Base-by-base conservation (phyloP, 2,329 filamentous ascomycete species). In the Diaporthe ilicicola region DNA sequence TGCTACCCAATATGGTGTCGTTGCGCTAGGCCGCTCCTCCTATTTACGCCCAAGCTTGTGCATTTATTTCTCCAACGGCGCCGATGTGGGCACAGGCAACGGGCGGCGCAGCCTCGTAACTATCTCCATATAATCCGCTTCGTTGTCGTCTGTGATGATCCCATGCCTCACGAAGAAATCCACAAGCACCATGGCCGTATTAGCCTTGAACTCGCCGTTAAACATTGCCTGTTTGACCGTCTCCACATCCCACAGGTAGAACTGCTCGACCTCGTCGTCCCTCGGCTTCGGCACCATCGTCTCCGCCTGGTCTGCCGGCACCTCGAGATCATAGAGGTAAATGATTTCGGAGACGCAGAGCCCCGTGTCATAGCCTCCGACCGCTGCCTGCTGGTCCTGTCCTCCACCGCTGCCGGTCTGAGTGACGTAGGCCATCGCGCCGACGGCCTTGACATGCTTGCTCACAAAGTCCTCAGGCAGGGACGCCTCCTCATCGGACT, bases 111-210 rank as follows among this genome's bases (percentile, higher is more conserved):
- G 73, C 42, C 85, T 79, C 67, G 77, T 79, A 53, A 81, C 81
- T 72, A 97, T 92, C 79, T 94, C 91, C 56, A 92, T 83, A 77
- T 92, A 96, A 74, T 93, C 87, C 67, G 83, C 83, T 82, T 97
- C 93, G 70, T 90, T 91, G 77, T 94, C 93, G 0, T 87, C 81
- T 1, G 90, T 95, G 71, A 97, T 77, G 62, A 94, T 84, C 0
- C 93, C 93, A 79, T 94, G 93, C 29, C 94, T 83, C 55, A 97
- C 83, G 75, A 97, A 89, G 79, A 97, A 97, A 77, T 97, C 94
- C 59, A 96, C 85, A 82, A 95, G 84, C 59, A 95, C 91, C 37
- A 92, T 78, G 32, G 92, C 91, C 75, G 93, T 94, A 76, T 97
- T 96, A 0, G 94, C 92, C 84, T 97, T 97, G 83, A 97, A 97